Evolutionary conservation across 179 eudicot species (phyloP).

Genomic region (Beta corolliflora): DNA sequence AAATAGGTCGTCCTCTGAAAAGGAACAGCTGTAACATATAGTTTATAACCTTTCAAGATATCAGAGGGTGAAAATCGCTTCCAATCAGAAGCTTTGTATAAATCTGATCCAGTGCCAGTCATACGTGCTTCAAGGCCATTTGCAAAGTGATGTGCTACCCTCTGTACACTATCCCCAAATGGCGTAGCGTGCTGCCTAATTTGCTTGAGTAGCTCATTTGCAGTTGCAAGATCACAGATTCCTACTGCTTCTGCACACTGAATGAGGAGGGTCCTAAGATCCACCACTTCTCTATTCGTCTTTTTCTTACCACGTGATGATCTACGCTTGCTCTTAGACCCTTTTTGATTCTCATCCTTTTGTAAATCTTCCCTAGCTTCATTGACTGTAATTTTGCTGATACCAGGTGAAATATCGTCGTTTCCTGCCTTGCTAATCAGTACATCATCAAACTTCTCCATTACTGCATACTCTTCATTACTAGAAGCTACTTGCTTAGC

Average conservation of each 20-base stretch:
- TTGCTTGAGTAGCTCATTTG: constrained; percentile 41
- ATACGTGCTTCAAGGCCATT: constrained; percentile 47
- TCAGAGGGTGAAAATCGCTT: constrained; percentile 33
- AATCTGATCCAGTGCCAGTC: constrained; percentile 40
- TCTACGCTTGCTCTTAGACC: constrained; percentile 31
- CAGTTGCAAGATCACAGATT: constrained; percentile 29
- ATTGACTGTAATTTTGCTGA: constrained; percentile 14
- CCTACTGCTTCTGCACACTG: constrained; percentile 49
- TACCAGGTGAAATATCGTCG: constrained; percentile 33
- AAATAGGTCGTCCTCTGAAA: constrained; percentile 37
- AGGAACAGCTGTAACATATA: constrained; percentile 43
- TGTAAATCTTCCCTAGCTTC: constrained; percentile 14
- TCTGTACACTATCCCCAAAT: constrained; percentile 39
- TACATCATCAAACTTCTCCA: constrained; percentile 49
- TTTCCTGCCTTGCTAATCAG: constrained; percentile 35
- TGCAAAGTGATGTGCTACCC: constrained; percentile 42
- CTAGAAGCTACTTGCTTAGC: constrained; percentile 41
- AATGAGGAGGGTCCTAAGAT: constrained; percentile 42
- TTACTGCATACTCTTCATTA: constrained; percentile 40
- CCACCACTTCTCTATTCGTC: constrained; percentile 36
- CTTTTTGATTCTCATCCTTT: constrained; percentile 22
- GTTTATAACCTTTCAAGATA: constrained; percentile 31
- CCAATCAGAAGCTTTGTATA: constrained; percentile 22
- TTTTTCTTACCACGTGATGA: constrained; percentile 29
- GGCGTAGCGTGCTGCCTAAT: constrained; percentile 44